These are phyloP conservation scores for Aspergillus bertholletiae DNA, from an alignment of 495 filamentous ascomycete species.

Conservation along the genomic window DNA sequence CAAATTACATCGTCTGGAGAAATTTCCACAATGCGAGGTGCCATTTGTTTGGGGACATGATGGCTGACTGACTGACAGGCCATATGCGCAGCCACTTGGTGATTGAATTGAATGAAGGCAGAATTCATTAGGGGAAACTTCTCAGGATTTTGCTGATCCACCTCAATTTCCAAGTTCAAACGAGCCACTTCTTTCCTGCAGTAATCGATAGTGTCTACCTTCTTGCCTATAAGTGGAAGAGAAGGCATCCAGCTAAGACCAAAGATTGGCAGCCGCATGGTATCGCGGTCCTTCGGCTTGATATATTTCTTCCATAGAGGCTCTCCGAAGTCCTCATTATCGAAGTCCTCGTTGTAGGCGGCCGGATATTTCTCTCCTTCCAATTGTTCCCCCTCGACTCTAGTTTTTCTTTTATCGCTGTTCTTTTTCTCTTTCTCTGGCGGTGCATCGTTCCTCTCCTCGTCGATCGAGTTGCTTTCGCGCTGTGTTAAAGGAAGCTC, in stretches of 20 bases:
- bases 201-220: constrained; percentile 93
- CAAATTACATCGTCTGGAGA: constrained; percentile 92
- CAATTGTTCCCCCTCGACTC: constrained; percentile 33
- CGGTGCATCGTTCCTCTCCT: constrained; percentile 17
- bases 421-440: constrained; percentile 15
- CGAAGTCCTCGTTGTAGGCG: constrained; percentile 64
- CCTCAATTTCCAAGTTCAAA: constrained; percentile 88
- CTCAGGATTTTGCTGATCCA: constrained; percentile 83
- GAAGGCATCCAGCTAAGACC: constrained; percentile 78
- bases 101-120: constrained; percentile 97
- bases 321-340: constrained; percentile 60
- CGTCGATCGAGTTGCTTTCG: constrained; percentile 19
- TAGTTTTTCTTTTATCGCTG: constrained; percentile 15
- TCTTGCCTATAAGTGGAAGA: constrained; percentile 77
- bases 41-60: constrained; percentile 91
- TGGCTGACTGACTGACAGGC: constrained; percentile 90
- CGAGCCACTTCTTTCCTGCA: constrained; percentile 85
- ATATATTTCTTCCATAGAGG: constrained; percentile 82
- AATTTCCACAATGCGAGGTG: constrained; percentile 87
- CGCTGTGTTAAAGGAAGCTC: constrained; percentile 38
- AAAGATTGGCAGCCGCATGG: constrained; percentile 77
- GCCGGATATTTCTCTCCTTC: constrained; percentile 61
- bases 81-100: constrained; percentile 97
- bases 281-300: constrained; percentile 76
- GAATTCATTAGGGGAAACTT: constrained; percentile 94